Conservation (phyloP, 495 filamentous ascomycete genomes). For the Usnea hakonensis region DNA sequence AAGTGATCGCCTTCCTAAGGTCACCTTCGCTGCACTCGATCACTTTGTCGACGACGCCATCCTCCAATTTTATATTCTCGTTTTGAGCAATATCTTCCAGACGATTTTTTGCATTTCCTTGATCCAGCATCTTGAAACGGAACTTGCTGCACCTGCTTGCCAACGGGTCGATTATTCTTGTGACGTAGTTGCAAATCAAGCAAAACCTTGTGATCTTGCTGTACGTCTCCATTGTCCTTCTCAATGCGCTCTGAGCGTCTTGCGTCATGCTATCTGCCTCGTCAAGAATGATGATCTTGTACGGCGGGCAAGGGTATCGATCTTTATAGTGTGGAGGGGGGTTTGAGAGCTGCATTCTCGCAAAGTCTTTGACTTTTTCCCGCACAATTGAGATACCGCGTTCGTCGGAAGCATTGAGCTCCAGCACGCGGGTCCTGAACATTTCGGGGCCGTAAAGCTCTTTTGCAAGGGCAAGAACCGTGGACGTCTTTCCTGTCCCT, state of each 20-base stretch:
- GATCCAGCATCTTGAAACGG: slow-evolving; percentile 91
- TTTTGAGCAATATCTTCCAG: slow-evolving; percentile 70
- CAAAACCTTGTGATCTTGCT: slow-evolving; percentile 94
- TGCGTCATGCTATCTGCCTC: slow-evolving; percentile 99
- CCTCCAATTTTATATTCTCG: slow-evolving; percentile 66
- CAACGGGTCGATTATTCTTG: slow-evolving; percentile 91
- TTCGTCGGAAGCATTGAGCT: slow-evolving; percentile 98
- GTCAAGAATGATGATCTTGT: slow-evolving; percentile 97
- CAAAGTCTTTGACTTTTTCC: slow-evolving; percentile 98
- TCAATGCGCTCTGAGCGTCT: slow-evolving; percentile 86
- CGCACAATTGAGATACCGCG: slow-evolving; percentile 94
- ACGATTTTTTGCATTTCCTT: slow-evolving; percentile 64
- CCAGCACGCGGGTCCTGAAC: slow-evolving; percentile 86
- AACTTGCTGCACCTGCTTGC: slow-evolving; percentile 94
- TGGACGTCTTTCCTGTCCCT: slow-evolving; percentile 97
- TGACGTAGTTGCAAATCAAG: slow-evolving; percentile 97
- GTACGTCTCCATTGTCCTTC: slow-evolving; percentile 97
- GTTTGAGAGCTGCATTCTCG: slow-evolving; percentile 84
- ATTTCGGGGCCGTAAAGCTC: slow-evolving; percentile 95
- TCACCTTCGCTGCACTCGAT: slow-evolving; percentile 88
- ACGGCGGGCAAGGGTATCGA: slow-evolving; percentile 88
- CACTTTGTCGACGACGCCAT: slow-evolving; percentile 72
- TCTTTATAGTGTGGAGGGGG: slow-evolving; percentile 61
- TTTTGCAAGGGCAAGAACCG: slow-evolving; percentile 91
- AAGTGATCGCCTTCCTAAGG: slow-evolving; percentile 91